Conservation (phyloP, 2,329 filamentous ascomycete genomes). For the Macrophomina tecta region DNA sequence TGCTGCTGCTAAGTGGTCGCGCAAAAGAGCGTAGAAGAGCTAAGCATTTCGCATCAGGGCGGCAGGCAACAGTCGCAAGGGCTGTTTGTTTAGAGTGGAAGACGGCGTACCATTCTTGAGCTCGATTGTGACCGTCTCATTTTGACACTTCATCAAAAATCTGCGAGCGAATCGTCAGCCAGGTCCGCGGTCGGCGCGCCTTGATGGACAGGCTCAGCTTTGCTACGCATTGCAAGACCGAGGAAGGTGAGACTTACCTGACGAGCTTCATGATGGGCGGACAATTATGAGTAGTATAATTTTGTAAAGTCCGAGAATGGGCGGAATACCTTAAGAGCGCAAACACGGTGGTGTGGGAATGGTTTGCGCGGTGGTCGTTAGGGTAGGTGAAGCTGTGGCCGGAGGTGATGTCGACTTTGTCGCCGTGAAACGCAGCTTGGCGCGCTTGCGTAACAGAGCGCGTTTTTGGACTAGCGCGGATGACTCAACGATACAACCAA, state of each 20-base stretch:
- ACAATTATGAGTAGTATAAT: background rate
- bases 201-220: slow-evolving; percentile 54
- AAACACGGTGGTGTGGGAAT: background rate
- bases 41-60: background rate
- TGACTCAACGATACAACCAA: background rate
- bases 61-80: background rate
- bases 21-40: background rate
- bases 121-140: slow-evolving; percentile 98
- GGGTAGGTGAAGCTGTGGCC: slow-evolving; percentile 5
- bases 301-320: background rate
- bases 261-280: slow-evolving; percentile 89
- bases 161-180: slow-evolving; percentile 55
- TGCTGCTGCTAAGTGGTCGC: background rate
- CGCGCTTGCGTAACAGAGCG: slow-evolving; percentile 8
- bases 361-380: background rate
- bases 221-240: slow-evolving; percentile 39
- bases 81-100: background rate
- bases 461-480: background rate
- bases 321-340: background rate
- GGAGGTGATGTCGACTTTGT: slow-evolving; percentile 28
- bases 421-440: slow-evolving; percentile 17
- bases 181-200: slow-evolving; percentile 24
- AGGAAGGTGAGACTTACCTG: slow-evolving; percentile 67
- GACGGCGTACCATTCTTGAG: slow-evolving; percentile 84
- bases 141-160: slow-evolving; percentile 99